Evolutionary conservation across 1,139 yeast species (phyloP).

Genomic region (Magnusiomyces suaveolens): DNA sequence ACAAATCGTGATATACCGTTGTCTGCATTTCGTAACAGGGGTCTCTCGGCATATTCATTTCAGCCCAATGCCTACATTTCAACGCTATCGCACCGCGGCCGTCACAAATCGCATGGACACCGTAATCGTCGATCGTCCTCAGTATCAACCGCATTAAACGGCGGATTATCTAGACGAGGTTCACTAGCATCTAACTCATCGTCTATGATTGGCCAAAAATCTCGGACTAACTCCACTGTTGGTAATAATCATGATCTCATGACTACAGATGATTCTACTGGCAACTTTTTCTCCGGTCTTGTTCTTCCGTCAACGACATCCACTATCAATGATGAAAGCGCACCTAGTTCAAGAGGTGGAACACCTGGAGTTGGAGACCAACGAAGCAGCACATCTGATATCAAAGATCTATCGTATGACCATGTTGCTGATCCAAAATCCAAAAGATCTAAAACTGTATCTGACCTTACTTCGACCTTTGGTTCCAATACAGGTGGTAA

Average conservation of each 20-base stretch:
- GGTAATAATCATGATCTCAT: not conserved
- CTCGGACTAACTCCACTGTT: not conserved
- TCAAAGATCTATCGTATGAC: not conserved
- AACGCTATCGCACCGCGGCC: not conserved
- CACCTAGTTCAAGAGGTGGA: not conserved
- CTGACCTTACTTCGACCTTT: not conserved
- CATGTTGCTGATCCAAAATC: not conserved
- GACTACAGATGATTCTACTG: not conserved
- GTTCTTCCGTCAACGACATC: not conserved
- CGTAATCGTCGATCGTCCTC: not conserved
- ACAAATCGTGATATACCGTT: slow-evolving; percentile 58
- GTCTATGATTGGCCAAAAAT: not conserved
- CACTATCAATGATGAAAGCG: not conserved
- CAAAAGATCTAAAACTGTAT: not conserved
- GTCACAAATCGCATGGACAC: not conserved
- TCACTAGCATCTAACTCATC: not conserved
- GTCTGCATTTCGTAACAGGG: slow-evolving; percentile 69
- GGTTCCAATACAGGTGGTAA: not conserved
- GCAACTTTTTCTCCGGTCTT: not conserved
- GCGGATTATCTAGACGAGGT: not conserved
- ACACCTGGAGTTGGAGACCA: not conserved
- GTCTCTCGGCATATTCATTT: slow-evolving; percentile 2
- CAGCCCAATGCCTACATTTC: not conserved
- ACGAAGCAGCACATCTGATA: not conserved
- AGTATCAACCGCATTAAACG: not conserved